Conservation (phyloP, 129 eudicot genomes). For the Flaveria sonorensis region DNA sequence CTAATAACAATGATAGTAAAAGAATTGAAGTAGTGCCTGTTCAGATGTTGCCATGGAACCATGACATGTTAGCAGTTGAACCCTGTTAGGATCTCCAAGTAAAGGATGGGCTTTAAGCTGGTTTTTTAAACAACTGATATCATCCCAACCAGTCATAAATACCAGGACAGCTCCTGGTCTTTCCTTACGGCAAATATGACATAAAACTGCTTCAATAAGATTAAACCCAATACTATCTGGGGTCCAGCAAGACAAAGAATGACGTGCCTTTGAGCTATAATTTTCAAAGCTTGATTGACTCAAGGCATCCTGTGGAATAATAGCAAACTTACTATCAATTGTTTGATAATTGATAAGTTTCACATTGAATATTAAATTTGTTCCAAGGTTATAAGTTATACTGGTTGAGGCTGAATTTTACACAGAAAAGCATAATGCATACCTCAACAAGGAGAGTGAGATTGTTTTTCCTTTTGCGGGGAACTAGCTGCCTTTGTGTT, state of each 20-base stretch:
- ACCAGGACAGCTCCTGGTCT: constrained; percentile 90
- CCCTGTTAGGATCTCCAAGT: constrained; percentile 95
- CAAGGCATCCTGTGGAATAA: constrained; percentile 70
- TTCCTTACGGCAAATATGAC: constrained; percentile 97
- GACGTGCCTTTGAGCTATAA: constrained; percentile 81
- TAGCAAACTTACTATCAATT: not conserved
- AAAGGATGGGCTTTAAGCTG: constrained; percentile 96
- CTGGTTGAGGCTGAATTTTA: not conserved
- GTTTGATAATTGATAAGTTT: constrained; percentile 4
- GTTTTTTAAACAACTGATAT: constrained; percentile 82
- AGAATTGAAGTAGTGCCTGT: constrained; percentile 50
- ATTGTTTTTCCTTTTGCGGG: constrained; percentile 84
- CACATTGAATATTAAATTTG: not conserved
- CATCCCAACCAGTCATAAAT: constrained; percentile 99
- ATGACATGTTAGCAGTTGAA: constrained; percentile 86
- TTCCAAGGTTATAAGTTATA: not conserved
- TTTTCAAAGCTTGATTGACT: constrained; percentile 74
- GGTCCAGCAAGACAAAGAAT: constrained; percentile 85
- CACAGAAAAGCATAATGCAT: constrained; percentile 8
- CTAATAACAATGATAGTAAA: not conserved
- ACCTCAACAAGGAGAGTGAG: constrained; percentile 96
- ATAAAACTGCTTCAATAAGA: constrained; percentile 94
- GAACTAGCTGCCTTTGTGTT: constrained; percentile 80
- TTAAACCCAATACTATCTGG: constrained; percentile 94
- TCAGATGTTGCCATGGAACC: constrained; percentile 99